These are phyloP conservation scores for Onygenales sp. DNA, from an alignment of 2,329 filamentous ascomycete species.

Conservation along the genomic window DNA sequence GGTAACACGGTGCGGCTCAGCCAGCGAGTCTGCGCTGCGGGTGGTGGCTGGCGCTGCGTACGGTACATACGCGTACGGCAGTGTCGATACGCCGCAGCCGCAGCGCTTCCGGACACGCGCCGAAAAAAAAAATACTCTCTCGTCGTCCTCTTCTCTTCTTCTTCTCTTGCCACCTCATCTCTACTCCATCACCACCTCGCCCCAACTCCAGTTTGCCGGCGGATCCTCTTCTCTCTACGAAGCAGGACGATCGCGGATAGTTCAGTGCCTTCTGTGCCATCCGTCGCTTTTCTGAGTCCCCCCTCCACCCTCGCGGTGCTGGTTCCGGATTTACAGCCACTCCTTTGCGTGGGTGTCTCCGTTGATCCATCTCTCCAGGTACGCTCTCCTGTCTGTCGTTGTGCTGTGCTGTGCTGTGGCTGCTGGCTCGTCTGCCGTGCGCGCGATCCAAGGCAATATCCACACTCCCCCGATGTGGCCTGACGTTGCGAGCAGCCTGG, in stretches of 20 bases:
- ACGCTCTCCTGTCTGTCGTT: neutral
- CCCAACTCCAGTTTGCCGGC: slow-evolving; percentile 8
- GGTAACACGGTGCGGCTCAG: no score
- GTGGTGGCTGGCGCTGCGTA: no score
- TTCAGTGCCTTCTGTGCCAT: slow-evolving; percentile 11
- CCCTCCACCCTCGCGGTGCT: slow-evolving; percentile 6
- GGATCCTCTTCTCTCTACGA: slow-evolving; percentile 13
- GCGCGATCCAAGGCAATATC: neutral
- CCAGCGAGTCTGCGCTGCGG: no score
- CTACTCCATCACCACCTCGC: slow-evolving; percentile 1
- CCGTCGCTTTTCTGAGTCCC: slow-evolving; percentile 7
- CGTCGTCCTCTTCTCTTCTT: slow-evolving; percentile 2
- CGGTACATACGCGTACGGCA: no score
- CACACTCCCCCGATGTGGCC: no score
- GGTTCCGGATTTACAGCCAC: slow-evolving; percentile 8
- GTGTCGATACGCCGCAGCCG: no score
- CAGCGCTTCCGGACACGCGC: no score
- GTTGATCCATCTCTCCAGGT: neutral
- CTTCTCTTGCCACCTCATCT: slow-evolving; percentile 5
- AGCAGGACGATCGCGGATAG: slow-evolving; percentile 16
- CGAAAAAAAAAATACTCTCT: slow-evolving; percentile 9
- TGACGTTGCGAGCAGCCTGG: no score
- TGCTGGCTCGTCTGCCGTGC: neutral
- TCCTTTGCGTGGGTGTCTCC: slow-evolving; percentile 3
- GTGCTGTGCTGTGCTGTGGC: neutral